Percentiles rank a stretch among this genome's conserved stretches.
phyloP scores from a whole-genome alignment of 1,139 yeast genomes.

The Wickerhamomyces sp. region DNA sequence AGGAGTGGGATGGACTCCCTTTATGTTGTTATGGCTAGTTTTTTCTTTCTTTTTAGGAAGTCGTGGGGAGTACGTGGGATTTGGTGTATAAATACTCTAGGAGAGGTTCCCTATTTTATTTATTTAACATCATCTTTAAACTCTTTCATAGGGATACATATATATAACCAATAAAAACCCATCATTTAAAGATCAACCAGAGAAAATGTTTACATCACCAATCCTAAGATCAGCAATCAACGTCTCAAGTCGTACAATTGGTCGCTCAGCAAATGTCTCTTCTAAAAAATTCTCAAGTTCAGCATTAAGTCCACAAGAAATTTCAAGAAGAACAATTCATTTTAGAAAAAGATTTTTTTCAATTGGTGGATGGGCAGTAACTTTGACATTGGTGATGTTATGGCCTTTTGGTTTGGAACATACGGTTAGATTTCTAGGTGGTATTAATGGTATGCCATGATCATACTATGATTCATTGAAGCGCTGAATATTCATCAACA shows the following conservation, averaged over 20 bases:
- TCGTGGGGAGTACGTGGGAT: no score
- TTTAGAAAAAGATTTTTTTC: constrained; percentile 20
- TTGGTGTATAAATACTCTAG: no score
- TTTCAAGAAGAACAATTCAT: no score
- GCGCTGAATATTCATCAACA: no score
- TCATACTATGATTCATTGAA: no score
- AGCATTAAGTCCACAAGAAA: constrained; percentile 10
- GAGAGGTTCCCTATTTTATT: no score
- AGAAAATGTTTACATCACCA: constrained; percentile 19
- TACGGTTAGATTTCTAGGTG: constrained; percentile 7
- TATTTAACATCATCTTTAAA: not conserved
- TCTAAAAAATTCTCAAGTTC: constrained; percentile 13
- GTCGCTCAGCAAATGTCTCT: constrained; percentile 15
- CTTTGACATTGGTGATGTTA: constrained; percentile 12
- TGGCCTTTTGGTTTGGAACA: constrained; percentile 18
- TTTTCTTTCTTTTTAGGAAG: no score
- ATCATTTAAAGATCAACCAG: constrained; percentile 2
- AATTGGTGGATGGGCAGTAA: constrained; percentile 18
- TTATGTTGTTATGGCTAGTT: no score
- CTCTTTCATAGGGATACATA: not conserved
- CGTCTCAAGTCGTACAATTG: constrained; percentile 15
- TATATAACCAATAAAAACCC: not conserved
- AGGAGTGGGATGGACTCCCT: no score
- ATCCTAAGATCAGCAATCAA: constrained; percentile 22
- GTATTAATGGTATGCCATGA: not conserved